Evolutionary conservation across 202 grass and related monocot genomes (phyloP), one percentile per base, ranked within the genome.

Genomic region (Zizania palustris): DNA sequence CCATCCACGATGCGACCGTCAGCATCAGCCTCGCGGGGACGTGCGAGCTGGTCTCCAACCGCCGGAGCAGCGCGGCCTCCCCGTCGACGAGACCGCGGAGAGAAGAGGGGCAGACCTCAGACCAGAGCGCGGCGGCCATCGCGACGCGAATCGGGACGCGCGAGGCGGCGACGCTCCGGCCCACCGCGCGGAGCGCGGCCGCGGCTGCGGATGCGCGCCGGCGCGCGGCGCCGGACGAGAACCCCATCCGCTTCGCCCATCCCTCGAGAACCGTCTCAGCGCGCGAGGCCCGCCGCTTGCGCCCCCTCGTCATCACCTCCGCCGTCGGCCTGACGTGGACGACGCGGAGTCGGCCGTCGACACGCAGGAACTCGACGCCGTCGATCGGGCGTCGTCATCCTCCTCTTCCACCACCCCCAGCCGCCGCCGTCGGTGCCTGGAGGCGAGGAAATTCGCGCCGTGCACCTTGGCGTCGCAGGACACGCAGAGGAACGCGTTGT

Each of bases 381-480:
- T 58, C 6, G 81, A 78, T 1, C 6, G 46, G 13, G 65, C 50
- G 5, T 4, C 46, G 45, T 38, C 16, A 0, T 43, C 15, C 10
- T 13, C 38, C 12, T 60, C 59, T 10, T 5, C 5, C 36, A 0
- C 13, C 8, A 10, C 4, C 57, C 34, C 79, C 28, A 84, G 69
- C 53, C 74, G 75, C 65, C 87, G 84, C 4, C 95, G 83, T 11
- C 76, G 62, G 83, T 98, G 95, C 54, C 95, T 80, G 7, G 91
- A 90, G 18, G 93, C 91, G 41, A 98, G 91, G 77, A 98, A 98
- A 76, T 94, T 98, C 36, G 95, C 95, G 48, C 89, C 87, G 80
- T 94, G 95, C n/a, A 98, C 95, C 76, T 77, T 76, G 50, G 83
- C 86, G 68, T 99, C 96, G 87, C 96, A 99, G 18, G 61, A 5